Conservation (phyloP, 2,329 filamentous ascomycete species). For the Cryphonectria naterciae region DNA sequence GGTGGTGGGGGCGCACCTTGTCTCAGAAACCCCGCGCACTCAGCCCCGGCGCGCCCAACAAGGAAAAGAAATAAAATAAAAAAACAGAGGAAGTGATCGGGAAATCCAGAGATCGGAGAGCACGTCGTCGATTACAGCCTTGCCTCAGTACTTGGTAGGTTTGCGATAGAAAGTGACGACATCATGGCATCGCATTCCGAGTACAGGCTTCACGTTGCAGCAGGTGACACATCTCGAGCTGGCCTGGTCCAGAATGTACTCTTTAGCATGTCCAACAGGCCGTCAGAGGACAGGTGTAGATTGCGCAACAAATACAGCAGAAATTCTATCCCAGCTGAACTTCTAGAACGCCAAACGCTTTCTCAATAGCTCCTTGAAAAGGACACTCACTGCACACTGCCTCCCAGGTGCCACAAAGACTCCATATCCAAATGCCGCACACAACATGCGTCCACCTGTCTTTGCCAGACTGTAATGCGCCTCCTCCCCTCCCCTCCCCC, state of each 20-base stretch:
- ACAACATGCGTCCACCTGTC: not conserved
- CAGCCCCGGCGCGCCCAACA: no score
- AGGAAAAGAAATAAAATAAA: no score
- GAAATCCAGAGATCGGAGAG: no score
- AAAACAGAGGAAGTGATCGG: no score
- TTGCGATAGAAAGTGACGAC: no score
- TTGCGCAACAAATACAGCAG: not conserved
- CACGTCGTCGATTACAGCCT: no score
- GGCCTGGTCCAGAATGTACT: not conserved
- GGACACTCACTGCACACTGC: not conserved
- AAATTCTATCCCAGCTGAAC: not conserved
- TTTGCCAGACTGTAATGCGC: not conserved
- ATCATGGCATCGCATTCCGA: no score
- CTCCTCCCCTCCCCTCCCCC: not conserved
- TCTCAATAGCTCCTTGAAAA: not conserved
- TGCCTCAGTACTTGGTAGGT: no score
- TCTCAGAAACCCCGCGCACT: no score
- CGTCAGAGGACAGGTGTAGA: not conserved
- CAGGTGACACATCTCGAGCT: not conserved
- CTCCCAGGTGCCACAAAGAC: not conserved
- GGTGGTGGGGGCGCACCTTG: not conserved
- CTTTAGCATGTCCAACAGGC: not conserved
- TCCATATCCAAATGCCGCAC: constrained; percentile 3
- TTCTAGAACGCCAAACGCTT: constrained; percentile 1
- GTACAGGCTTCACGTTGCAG: not conserved